Evolutionary conservation across 805 yeast genomes (phyloP).

Genomic region (Wickerhamomyces alni): DNA sequence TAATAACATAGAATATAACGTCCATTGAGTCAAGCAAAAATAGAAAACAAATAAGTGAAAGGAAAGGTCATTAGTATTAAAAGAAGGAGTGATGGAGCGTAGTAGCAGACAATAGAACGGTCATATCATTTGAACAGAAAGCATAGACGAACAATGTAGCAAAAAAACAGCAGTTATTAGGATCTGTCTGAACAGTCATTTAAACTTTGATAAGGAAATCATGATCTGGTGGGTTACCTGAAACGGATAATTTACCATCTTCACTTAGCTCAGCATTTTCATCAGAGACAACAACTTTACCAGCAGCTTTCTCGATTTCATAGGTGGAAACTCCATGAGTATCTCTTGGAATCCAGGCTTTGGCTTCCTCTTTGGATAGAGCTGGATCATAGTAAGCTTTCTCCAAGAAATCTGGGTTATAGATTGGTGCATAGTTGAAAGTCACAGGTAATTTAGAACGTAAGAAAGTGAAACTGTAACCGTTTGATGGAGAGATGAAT

Average conservation of each 20-base stretch:
- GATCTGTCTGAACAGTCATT: neutral
- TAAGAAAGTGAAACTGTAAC: slow-evolving; percentile 39
- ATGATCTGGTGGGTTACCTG: slow-evolving; percentile 69
- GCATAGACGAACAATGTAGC: neutral
- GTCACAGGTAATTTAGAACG: slow-evolving; percentile 33
- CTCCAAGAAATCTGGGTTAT: slow-evolving; percentile 25
- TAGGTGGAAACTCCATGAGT: slow-evolving; percentile 57
- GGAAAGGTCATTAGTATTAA: neutral
- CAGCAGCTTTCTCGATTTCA: slow-evolving; percentile 51
- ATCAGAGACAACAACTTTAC: slow-evolving; percentile 49
- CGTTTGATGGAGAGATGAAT: slow-evolving; percentile 35
- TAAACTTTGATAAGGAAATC: slow-evolving; percentile 29
- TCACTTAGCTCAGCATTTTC: slow-evolving; percentile 53
- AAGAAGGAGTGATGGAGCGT: neutral
- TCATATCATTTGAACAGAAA: too few species aligned
- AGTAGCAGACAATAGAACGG: too few species aligned
- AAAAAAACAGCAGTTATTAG: too few species aligned
- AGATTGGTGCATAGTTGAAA: slow-evolving; percentile 27
- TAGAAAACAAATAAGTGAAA: neutral
- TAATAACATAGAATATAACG: neutral
- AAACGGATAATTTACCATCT: slow-evolving; percentile 45
- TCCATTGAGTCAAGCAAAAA: neutral
- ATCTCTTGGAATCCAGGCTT: slow-evolving; percentile 69
- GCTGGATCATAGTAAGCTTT: slow-evolving; percentile 50
- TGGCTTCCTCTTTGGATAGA: slow-evolving; percentile 49